These are phyloP conservation scores for Vitrella brassicaformis DNA, from an alignment of 73 alveolate species.

Conservation along the genomic window DNA sequence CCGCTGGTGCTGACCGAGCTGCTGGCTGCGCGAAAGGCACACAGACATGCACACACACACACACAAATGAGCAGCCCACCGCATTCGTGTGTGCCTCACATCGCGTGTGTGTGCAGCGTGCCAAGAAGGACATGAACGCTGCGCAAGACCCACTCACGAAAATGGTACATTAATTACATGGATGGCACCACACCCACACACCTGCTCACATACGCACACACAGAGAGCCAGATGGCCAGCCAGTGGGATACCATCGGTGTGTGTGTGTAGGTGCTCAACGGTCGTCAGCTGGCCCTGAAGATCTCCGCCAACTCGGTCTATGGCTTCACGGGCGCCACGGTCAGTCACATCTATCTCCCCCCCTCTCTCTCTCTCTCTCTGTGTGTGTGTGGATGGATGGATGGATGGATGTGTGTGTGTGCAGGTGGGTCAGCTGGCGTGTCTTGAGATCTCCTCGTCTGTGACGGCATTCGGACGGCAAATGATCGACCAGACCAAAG, in stretches of 20 bases:
- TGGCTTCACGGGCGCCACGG: slow-evolving; percentile 99
- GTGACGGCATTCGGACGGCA: slow-evolving; percentile 85
- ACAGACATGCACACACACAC: no score
- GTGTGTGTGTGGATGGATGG: slow-evolving; percentile 24
- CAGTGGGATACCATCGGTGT: no score
- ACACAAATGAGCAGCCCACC: no score
- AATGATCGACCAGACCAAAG: slow-evolving; percentile 67
- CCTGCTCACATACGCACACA: slow-evolving; percentile 65
- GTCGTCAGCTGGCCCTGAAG: slow-evolving; percentile 95
- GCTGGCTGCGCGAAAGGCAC: slow-evolving; percentile 91
- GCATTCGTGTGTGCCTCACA: no score
- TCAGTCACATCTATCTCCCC: slow-evolving; percentile 48
- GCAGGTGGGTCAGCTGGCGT: slow-evolving; percentile 92
- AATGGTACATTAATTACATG: no score
- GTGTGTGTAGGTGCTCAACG: no score
- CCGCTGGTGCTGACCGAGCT: slow-evolving; percentile 93
- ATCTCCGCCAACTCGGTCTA: slow-evolving; percentile 97
- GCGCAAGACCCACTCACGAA: slow-evolving; percentile 30
- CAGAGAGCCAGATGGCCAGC: no score
- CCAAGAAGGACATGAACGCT: slow-evolving; percentile 29
- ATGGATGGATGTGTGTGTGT: slow-evolving; percentile 99
- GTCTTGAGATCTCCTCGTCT: slow-evolving; percentile 84
- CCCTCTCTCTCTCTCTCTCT: not conserved
- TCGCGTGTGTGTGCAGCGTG: no score
- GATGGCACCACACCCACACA: slow-evolving; percentile 77